Evolutionary conservation across 345 rosid genomes (phyloP).

Genomic region (Heritiera fomes): DNA sequence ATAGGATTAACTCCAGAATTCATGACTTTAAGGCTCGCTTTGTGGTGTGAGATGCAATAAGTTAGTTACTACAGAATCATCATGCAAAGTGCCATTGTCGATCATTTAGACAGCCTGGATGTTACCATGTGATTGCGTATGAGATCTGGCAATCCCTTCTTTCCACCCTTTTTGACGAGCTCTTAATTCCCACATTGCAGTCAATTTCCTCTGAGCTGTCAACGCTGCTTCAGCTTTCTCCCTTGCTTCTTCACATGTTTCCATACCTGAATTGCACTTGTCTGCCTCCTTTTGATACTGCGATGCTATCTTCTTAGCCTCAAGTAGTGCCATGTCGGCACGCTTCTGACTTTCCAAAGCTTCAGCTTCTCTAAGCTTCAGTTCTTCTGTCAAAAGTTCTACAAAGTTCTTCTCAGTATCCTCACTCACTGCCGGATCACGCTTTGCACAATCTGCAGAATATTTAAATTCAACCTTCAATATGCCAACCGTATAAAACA

Average conservation of each 20-base stretch:
- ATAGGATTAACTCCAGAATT: neutral
- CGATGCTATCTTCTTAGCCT: slow-evolving; percentile 92
- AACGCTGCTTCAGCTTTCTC: slow-evolving; percentile 78
- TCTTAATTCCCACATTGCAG: slow-evolving; percentile 73
- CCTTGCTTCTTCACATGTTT: slow-evolving; percentile 94
- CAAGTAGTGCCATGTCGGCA: slow-evolving; percentile 74
- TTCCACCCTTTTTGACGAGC: slow-evolving; percentile 92
- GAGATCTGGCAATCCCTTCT: slow-evolving; percentile 53
- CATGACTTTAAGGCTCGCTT: neutral
- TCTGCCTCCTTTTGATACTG: slow-evolving; percentile 98
- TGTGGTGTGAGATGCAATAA: neutral
- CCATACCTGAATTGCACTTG: slow-evolving; percentile 97
- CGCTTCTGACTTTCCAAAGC: slow-evolving; percentile 72
- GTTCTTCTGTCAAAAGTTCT: slow-evolving; percentile 75
- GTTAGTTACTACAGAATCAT: neutral
- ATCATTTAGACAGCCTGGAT: slow-evolving; percentile 42
- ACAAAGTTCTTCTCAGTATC: slow-evolving; percentile 82
- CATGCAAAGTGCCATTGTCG: neutral
- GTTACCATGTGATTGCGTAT: slow-evolving; percentile 51
- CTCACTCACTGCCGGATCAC: slow-evolving; percentile 77
- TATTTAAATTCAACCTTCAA: neutral
- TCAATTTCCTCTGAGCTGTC: slow-evolving; percentile 71
- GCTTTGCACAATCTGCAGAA: slow-evolving; percentile 76
- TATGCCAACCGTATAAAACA: neutral
- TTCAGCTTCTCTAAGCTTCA: slow-evolving; percentile 78